Percentiles rank a stretch among this genome's conserved stretches.
phyloP scores from a whole-genome alignment of 2,329 filamentous ascomycete genomes.

The Mollisia scopiformis region DNA sequence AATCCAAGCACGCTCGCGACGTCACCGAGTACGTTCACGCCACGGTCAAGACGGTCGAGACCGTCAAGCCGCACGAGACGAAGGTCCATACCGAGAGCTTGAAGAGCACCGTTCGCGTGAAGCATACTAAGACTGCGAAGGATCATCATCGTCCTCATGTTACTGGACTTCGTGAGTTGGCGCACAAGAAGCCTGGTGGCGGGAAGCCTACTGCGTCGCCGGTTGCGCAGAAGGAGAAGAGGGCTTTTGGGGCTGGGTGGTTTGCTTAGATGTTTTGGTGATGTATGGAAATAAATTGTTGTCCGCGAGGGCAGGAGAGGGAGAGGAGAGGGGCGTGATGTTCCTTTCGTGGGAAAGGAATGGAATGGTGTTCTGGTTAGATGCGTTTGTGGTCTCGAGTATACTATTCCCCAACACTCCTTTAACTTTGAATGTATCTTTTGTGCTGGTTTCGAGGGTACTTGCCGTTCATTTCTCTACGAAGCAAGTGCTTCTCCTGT shows the following conservation, averaged over 20 bases:
- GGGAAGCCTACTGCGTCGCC: neutral
- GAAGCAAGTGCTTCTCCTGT: neutral
- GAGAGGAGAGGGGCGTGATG: neutral
- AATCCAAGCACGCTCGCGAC: neutral
- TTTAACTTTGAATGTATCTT: neutral
- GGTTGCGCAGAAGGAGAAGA: neutral
- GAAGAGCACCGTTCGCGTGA: neutral
- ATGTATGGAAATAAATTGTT: neutral
- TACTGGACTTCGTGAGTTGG: neutral
- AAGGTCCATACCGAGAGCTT: neutral
- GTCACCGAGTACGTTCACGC: neutral
- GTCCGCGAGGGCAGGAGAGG: neutral
- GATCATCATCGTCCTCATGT: neutral
- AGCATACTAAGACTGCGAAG: neutral
- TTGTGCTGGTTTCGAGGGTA: neutral
- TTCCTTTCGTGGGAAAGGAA: neutral
- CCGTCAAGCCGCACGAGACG: neutral
- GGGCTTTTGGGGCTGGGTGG: neutral
- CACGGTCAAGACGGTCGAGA: neutral
- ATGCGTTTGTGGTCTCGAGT: neutral
- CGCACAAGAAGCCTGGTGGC: neutral
- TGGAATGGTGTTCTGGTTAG: neutral
- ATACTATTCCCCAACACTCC: neutral
- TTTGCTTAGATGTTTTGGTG: neutral
- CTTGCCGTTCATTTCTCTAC: neutral